These are phyloP conservation scores for Gloeostereum incarnatum DNA, from an alignment of 768 basidiomycete genomes.

Conservation along the genomic window DNA sequence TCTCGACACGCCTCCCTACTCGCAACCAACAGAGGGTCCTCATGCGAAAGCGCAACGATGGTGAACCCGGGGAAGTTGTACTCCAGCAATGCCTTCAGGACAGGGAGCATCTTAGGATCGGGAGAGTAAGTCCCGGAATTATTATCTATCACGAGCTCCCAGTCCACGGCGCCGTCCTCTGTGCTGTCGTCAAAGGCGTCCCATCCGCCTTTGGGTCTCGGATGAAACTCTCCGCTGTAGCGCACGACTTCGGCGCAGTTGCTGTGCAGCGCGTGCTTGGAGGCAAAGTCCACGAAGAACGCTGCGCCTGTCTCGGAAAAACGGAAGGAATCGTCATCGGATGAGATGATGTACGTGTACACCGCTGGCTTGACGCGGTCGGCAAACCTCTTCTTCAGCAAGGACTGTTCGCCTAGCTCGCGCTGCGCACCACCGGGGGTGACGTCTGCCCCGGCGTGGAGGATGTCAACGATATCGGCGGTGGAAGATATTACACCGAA, in stretches of 20 bases:
- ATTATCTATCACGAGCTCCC: conserved; percentile 85
- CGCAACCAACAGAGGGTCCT: conserved; percentile 43
- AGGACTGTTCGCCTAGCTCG: not conserved
- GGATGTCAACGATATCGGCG: conserved; percentile 39
- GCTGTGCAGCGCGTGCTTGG: conserved; percentile 79
- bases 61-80: conserved; percentile 63
- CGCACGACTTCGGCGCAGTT: conserved; percentile 61
- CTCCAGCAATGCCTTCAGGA: conserved; percentile 53
- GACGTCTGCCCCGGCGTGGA: conserved; percentile 31
- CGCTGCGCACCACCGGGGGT: too few species aligned
- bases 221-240: conserved; percentile 77
- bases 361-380: conserved; percentile 51
- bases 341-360: conserved; percentile 79
- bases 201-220: conserved; percentile 64
- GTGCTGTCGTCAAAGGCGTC: conserved; percentile 45
- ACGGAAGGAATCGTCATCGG: conserved; percentile 66
- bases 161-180: conserved; percentile 46
- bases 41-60: conserved; percentile 43
- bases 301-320: conserved; percentile 85
- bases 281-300: conserved; percentile 81
- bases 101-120: conserved; percentile 49
- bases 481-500: conserved; percentile 48
- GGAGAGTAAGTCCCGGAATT: conserved; percentile 83
- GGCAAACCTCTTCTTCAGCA: conserved; percentile 14
- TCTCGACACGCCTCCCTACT: conserved; percentile 60